These are phyloP conservation scores for Phytopythium litorale DNA, from an alignment of 352 stramenopile species.

Conservation along the genomic window DNA sequence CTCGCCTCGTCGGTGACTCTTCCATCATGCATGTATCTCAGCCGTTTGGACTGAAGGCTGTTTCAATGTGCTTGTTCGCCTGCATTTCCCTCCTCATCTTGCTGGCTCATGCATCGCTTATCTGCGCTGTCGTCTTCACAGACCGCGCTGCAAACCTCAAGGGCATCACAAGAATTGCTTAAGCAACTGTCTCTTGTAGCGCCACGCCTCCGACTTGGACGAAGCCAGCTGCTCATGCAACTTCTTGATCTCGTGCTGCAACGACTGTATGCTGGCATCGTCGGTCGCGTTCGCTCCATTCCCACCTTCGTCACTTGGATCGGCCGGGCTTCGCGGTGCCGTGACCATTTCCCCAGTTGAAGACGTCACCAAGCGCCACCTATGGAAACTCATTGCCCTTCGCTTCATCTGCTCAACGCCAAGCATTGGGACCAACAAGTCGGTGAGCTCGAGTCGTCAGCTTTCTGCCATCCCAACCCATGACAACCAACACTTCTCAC, in stretches of 20 bases:
- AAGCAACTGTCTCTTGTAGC: conserved; percentile 75
- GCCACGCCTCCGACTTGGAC: conserved; percentile 67
- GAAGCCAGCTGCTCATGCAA: conserved; percentile 61
- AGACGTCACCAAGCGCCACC: conserved; percentile 21
- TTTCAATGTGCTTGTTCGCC: background rate
- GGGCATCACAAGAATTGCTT: conserved; percentile 59
- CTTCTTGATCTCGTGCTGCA: conserved; percentile 68
- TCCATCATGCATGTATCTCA: background rate
- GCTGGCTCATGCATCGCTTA: background rate
- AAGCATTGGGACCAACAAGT: background rate
- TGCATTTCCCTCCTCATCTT: background rate
- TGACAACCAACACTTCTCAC: conserved; percentile 18
- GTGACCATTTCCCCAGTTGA: background rate
- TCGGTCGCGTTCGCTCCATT: conserved; percentile 13
- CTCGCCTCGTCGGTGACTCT: background rate
- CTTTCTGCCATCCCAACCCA: background rate
- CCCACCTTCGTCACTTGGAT: background rate
- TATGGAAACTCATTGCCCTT: conserved; percentile 29
- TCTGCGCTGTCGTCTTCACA: background rate
- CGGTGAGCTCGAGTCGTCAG: background rate
- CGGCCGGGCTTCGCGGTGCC: background rate
- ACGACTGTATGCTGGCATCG: conserved; percentile 20
- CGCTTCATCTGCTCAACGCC: conserved; percentile 28
- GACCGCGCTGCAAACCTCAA: background rate
- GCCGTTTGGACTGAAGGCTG: background rate